These are phyloP conservation scores for Lentinula lateritia DNA, from an alignment of 768 basidiomycete species.

Conservation along the genomic window DNA sequence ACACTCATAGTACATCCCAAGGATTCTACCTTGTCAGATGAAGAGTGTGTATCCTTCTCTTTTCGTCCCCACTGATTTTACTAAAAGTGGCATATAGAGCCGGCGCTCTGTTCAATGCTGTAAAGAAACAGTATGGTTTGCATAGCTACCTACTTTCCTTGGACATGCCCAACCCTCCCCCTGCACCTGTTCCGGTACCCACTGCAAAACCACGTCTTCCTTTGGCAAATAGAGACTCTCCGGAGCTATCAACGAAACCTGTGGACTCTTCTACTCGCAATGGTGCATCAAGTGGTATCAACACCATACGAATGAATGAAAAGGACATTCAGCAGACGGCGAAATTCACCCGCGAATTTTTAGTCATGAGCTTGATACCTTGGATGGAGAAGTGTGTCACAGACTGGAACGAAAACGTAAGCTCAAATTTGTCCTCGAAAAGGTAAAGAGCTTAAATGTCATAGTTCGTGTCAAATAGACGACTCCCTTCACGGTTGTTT, in stretches of 20 bases:
- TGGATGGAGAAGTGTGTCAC: conserved; percentile 96
- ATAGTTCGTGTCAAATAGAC: conserved; percentile 67
- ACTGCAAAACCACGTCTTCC: conserved; percentile 65
- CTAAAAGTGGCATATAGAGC: conserved; percentile 39
- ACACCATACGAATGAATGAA: conserved; percentile 55
- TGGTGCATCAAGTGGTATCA: conserved; percentile 17
- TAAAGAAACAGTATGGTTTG: conserved; percentile 82
- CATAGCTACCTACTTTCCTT: conserved; percentile 70
- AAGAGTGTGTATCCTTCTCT: conserved; percentile 59
- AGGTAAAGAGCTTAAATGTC: conserved; percentile 6
- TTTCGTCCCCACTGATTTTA: conserved; percentile 2
- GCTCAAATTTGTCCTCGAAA: conserved; percentile 11
- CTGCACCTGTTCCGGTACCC: conserved; percentile 64
- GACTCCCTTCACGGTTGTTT: conserved; percentile 81
- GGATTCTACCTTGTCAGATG: conserved; percentile 63
- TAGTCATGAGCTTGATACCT: conserved; percentile 84
- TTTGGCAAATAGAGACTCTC: conserved; percentile 23
- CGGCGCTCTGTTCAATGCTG: conserved; percentile 74
- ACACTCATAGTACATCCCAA: conserved; percentile 74
- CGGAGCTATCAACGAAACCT: conserved; percentile 13
- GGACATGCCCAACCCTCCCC: conserved; percentile 53
- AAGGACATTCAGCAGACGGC: conserved; percentile 71
- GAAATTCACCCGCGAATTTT: conserved; percentile 80
- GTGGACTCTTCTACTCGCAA: conserved; percentile 18
- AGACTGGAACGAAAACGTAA: conserved; percentile 88